Base-by-base conservation (phyloP, 768 basidiomycete genomes). In the Cystobasidium onofrii region DNA sequence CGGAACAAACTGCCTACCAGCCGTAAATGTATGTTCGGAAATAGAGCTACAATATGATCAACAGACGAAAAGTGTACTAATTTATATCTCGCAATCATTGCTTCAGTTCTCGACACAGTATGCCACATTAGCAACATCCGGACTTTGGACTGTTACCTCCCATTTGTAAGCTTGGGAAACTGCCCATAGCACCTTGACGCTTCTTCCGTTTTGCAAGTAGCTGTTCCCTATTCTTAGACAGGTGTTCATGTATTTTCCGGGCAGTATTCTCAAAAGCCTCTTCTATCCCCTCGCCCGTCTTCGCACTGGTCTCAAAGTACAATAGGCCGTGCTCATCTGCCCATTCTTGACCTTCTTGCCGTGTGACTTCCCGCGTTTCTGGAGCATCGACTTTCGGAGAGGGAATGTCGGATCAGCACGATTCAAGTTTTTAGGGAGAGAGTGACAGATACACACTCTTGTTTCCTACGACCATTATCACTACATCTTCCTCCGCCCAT, bases 401-500 rank as follows among this genome's bases (percentile, higher is more conserved):
- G 1, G 25, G 39, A 9, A 43, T 4, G 20, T 65, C 46, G 7
- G 15, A 2, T 10, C 34, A 43, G 39, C 15, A 15, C 6, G 39
- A 6, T 15, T 15, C 7, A 39, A 6, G 39, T 6, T 39, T 6
- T 15, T 39, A 6, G 39, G n/a, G 7, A 6, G 39, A 39, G 7
- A 39, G 15, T 39, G 39, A 6, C 6, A 15, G 39, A 39, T 4
- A 34, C 81, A 97, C 94, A 13, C 89, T 87, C 83, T 99, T 98
- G 81, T 92, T 97, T 13, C 78, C 78, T 7, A 79, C 76, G 7
- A 79, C 44, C 6, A 83, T 80, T 25, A 82, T 80, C 17, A 94
- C 89, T 3, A 97, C 83, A 80, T 96, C 88, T 17, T 92, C 90
- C 77, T 92, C 94, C 20, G 90, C 96, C 77, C 97, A 83, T 18